Conservation (phyloP, 148 eudicot genomes). For the Fagopyrum esculentum region DNA sequence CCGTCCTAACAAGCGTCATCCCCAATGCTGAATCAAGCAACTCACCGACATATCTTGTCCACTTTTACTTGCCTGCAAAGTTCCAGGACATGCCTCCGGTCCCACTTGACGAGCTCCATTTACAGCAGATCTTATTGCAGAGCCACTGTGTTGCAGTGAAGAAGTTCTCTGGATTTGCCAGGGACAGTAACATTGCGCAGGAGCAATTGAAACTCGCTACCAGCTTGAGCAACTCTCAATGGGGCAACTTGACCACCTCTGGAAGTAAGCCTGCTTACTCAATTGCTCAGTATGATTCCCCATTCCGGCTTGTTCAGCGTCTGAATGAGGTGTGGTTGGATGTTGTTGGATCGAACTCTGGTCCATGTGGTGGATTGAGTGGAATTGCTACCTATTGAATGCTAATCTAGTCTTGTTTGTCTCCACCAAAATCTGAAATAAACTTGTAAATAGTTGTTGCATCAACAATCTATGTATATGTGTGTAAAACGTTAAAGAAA, state of each 20-base stretch:
- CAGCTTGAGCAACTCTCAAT: conserved; percentile 64
- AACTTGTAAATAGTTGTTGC: not conserved
- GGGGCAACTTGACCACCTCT: conserved; percentile 55
- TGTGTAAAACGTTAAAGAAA: not conserved
- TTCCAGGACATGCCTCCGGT: conserved; percentile 64
- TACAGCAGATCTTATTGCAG: conserved; percentile 40
- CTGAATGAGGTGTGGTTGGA: conserved; percentile 80
- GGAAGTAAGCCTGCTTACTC: conserved; percentile 58
- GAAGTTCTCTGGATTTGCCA: conserved; percentile 69
- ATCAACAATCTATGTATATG: not conserved
- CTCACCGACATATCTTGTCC: conserved; percentile 56
- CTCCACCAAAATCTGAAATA: not conserved
- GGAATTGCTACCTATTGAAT: not conserved
- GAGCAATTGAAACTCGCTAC: conserved; percentile 62
- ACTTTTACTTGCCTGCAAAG: conserved; percentile 56
- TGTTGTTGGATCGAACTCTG: conserved; percentile 33
- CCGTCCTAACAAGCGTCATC: conserved; percentile 68
- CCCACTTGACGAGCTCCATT: conserved; percentile 65
- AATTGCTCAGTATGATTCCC: conserved; percentile 72
- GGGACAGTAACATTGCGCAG: conserved; percentile 47
- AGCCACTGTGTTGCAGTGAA: conserved; percentile 74
- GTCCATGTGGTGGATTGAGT: conserved; percentile 28
- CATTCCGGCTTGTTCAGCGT: conserved; percentile 45
- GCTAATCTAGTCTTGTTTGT: not conserved
- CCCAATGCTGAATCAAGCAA: conserved; percentile 64